phyloP scores from a whole-genome alignment of 176 grass and related monocot species.

The Oryza glaberrima region DNA sequence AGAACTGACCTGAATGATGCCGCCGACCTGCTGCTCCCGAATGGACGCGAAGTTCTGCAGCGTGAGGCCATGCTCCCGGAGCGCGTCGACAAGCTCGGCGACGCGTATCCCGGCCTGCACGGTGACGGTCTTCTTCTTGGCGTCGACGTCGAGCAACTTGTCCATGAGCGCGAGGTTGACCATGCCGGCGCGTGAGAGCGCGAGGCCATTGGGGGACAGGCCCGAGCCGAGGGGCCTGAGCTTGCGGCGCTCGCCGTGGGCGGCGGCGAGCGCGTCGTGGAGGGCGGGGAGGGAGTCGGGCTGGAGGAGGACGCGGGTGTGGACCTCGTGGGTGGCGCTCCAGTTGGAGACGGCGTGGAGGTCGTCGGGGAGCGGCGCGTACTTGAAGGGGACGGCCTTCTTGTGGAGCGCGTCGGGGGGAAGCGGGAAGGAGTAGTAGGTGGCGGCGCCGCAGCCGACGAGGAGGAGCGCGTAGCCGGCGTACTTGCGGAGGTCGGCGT shows the following conservation, averaged over 20 bases:
- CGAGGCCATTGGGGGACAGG: constrained; percentile 83
- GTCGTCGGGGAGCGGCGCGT: constrained; percentile 82
- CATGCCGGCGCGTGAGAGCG: constrained; percentile 76
- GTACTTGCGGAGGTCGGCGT: constrained; percentile 69
- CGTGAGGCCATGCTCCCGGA: constrained; percentile 80
- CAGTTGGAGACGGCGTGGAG: constrained; percentile 88
- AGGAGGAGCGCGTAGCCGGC: constrained; percentile 67
- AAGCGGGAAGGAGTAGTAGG: constrained; percentile 85
- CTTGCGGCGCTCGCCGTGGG: constrained; percentile 19
- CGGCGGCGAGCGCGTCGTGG: constrained; percentile 40
- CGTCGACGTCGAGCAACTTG: constrained; percentile 81
- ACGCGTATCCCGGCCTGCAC: constrained; percentile 89
- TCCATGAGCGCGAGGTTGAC: constrained; percentile 92
- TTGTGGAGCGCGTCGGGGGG: constrained; percentile 71
- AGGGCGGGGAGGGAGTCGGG: constrained; percentile 69
- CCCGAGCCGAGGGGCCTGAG: constrained; percentile 85
- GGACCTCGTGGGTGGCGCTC: constrained; percentile 93
- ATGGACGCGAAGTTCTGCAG: constrained; percentile 97
- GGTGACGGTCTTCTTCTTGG: constrained; percentile 69
- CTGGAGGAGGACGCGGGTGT: constrained; percentile 80
- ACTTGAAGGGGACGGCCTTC: constrained; percentile 77
- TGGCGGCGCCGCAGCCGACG: constrained; percentile 69
- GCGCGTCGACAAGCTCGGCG: constrained; percentile 69
- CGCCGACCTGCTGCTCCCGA: constrained; percentile 88
- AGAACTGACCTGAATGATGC: constrained; percentile 77